These are phyloP conservation scores for Debaryomyces psychrophilus DNA, from an alignment of 1,139 yeast species.

Conservation along the genomic window DNA sequence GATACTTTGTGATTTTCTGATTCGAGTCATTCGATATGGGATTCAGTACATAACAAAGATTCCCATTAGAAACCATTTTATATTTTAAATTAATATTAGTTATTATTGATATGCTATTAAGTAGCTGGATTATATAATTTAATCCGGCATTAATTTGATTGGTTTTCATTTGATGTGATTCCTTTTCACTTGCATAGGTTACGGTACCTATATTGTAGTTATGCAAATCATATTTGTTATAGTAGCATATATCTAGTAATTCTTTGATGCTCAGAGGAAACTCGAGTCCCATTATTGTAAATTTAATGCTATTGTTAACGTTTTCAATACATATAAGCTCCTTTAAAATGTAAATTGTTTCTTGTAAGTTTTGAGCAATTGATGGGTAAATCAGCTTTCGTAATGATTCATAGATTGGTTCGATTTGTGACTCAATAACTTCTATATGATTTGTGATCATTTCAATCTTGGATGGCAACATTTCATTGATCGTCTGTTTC, in stretches of 20 bases:
- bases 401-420: conserved; percentile 31
- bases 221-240: conserved; percentile 19
- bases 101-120: conserved; percentile 28
- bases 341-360: conserved; percentile 22
- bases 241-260: conserved; percentile 35
- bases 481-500: conserved; percentile 22
- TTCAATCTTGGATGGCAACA: conserved; percentile 20
- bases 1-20: conserved; percentile 18
- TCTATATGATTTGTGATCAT: conserved; percentile 31
- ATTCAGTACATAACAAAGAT: conserved; percentile 31
- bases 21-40: conserved; percentile 16
- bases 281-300: conserved; percentile 39
- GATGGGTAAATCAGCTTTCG: conserved; percentile 25
- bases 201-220: conserved; percentile 14
- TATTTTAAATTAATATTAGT: conserved; percentile 33
- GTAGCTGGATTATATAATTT: conserved; percentile 32
- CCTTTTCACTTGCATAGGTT: conserved; percentile 3
- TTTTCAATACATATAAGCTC: conserved; percentile 35
- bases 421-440: conserved; percentile 31
- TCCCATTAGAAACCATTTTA: conserved; percentile 29
- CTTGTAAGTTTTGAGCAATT: conserved; percentile 23
- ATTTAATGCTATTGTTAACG: conserved; percentile 25
- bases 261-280: conserved; percentile 39
- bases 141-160: conserved; percentile 38
- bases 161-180: conserved; percentile 19